Evolutionary conservation across 768 basidiomycete genomes (phyloP).

Genomic region (Amanita muscaria): DNA sequence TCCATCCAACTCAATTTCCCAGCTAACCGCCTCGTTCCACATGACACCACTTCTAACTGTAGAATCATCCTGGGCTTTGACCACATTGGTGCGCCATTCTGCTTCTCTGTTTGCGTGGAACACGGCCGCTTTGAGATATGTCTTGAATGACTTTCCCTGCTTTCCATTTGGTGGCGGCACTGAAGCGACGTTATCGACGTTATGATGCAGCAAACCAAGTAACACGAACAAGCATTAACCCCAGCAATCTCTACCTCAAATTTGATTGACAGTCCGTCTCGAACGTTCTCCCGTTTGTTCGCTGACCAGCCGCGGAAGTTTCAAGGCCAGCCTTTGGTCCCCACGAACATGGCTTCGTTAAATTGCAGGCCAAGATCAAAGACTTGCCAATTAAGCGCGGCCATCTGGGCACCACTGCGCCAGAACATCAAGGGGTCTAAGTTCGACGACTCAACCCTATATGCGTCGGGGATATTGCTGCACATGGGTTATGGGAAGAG

Average conservation of each 20-base stretch:
- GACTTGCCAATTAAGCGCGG: conserved; percentile 55
- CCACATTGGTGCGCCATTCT: conserved; percentile 34
- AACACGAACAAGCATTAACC: conserved; percentile 33
- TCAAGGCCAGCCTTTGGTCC: conserved; percentile 44
- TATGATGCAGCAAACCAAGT: background rate
- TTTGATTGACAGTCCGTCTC: conserved; percentile 10
- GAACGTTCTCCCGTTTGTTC: conserved; percentile 9
- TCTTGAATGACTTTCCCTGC: conserved; percentile 28
- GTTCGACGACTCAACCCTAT: conserved; percentile 49
- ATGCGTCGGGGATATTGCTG: conserved; percentile 42
- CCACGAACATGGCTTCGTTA: conserved; percentile 56
- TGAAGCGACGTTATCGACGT: conserved; percentile 13
- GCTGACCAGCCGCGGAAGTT: conserved; percentile 28
- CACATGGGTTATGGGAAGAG: conserved; percentile 33
- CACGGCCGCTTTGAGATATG: conserved; percentile 39
- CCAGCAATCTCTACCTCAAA: conserved; percentile 32
- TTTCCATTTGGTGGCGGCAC: conserved; percentile 38
- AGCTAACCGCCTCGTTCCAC: conserved; percentile 38
- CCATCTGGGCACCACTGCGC: conserved; percentile 49
- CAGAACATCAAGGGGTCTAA: conserved; percentile 43
- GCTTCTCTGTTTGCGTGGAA: conserved; percentile 30
- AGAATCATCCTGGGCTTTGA: conserved; percentile 25
- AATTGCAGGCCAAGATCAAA: conserved; percentile 50
- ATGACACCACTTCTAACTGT: conserved; percentile 29
- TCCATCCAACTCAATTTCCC: conserved; percentile 41